phyloP scores from a whole-genome alignment of 371 early-diverging fungal genomes.

The Circinella umbellata region DNA sequence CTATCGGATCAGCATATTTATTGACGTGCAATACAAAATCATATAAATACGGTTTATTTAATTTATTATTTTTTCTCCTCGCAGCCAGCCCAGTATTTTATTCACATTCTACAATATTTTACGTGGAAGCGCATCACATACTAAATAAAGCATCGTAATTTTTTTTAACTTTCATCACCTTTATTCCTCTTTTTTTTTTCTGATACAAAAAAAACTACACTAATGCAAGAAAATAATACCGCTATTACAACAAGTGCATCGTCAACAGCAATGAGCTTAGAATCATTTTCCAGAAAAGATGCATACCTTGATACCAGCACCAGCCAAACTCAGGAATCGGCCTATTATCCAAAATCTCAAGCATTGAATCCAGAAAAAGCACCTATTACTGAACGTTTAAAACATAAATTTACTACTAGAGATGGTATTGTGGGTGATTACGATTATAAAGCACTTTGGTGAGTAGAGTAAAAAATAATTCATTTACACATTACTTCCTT shows the following conservation, averaged over 20 bases:
- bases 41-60: conserved; percentile 8
- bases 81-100: conserved; percentile 27
- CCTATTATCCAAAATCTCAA: conserved; percentile 13
- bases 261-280: neutral
- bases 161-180: too few relatives aligned
- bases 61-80: conserved; percentile 16
- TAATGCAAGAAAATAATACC: neutral
- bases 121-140: neutral
- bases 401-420: conserved; percentile 7
- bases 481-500: too few relatives aligned
- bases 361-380: conserved; percentile 5
- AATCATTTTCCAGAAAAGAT: conserved; percentile 7
- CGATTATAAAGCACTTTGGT: conserved; percentile 35
- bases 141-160: too few relatives aligned
- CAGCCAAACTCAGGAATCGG: conserved; percentile 12
- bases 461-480: neutral
- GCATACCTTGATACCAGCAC: conserved; percentile 8
- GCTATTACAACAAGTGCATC: neutral
- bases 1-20: neutral
- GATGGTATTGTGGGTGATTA: conserved; percentile 36
- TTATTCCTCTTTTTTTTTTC: neutral
- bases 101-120: conserved; percentile 13
- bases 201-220: neutral
- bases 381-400: neutral
- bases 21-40: neutral